phyloP scores from a whole-genome alignment of 2,329 filamentous ascomycete genomes.

The Aspergillus pseudoviridinutans region DNA sequence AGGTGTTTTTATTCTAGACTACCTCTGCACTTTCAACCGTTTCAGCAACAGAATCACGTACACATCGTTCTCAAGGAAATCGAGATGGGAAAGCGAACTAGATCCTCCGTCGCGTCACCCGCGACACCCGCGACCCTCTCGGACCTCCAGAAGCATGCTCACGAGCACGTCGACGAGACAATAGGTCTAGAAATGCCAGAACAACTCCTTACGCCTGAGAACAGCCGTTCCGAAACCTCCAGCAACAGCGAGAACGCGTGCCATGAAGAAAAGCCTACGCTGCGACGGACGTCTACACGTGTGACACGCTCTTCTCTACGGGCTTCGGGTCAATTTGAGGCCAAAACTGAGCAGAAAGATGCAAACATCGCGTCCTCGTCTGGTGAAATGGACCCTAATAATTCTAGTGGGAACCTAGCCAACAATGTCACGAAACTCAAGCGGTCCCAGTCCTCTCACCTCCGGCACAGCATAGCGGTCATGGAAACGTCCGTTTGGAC shows the following conservation, averaged over 20 bases:
- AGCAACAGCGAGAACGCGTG: slow-evolving; percentile 38
- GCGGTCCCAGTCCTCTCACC: slow-evolving; percentile 32
- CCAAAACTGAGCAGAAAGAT: slow-evolving; percentile 19
- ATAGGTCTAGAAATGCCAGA: slow-evolving; percentile 34
- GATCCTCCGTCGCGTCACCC: slow-evolving; percentile 27
- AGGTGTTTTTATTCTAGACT: neutral
- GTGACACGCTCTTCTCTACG: slow-evolving; percentile 38
- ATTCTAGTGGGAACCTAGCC: slow-evolving; percentile 38
- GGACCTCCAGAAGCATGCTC: slow-evolving; percentile 23
- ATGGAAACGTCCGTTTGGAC: slow-evolving; percentile 34
- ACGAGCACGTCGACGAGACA: slow-evolving; percentile 26
- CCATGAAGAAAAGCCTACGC: slow-evolving; percentile 29
- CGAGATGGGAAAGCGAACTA: slow-evolving; percentile 28
- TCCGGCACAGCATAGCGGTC: slow-evolving; percentile 40
- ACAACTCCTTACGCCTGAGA: slow-evolving; percentile 41
- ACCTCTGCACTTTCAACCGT: neutral
- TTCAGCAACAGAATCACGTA: slow-evolving; percentile 7
- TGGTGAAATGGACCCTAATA: slow-evolving; percentile 23
- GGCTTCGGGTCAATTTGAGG: slow-evolving; percentile 26
- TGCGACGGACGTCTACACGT: slow-evolving; percentile 36
- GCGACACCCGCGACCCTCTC: slow-evolving; percentile 26
- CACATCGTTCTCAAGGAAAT: slow-evolving; percentile 2
- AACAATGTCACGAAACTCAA: slow-evolving; percentile 31
- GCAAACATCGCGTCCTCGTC: slow-evolving; percentile 16
- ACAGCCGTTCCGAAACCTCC: slow-evolving; percentile 42